Evolutionary conservation across 1,284 basidiomycete genomes (phyloP).

Genomic region (Malassezia japonica): DNA sequence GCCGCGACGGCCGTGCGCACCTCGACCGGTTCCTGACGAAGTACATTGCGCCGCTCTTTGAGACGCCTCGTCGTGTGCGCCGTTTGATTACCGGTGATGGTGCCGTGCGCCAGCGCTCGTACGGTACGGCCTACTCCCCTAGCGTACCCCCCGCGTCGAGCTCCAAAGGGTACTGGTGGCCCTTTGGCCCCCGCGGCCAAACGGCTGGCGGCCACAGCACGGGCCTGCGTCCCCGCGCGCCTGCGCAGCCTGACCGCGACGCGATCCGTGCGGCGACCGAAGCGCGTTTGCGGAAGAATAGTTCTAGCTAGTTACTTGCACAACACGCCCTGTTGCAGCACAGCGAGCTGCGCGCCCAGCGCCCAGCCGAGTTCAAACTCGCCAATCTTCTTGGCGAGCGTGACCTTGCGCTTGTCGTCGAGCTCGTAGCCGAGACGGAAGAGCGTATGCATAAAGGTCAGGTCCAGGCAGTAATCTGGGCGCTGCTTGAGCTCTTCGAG

Average conservation of each 20-base stretch:
- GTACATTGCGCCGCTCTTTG: slow-evolving; percentile 1
- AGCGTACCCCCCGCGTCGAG: background rate
- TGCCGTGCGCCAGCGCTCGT: background rate
- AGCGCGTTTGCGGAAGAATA: slow-evolving; percentile 3
- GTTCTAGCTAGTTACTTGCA: slow-evolving; percentile 22
- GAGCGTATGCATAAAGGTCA: slow-evolving; percentile 87
- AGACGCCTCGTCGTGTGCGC: background rate
- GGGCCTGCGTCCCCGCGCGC: background rate
- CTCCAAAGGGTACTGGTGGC: too few relatives aligned
- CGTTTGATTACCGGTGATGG: background rate
- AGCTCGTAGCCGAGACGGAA: slow-evolving; percentile 57
- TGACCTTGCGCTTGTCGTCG: slow-evolving; percentile 56
- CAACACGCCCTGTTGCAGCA: slow-evolving; percentile 30
- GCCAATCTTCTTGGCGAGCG: slow-evolving; percentile 63
- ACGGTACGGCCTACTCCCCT: background rate
- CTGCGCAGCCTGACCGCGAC: background rate
- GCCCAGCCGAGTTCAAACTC: slow-evolving; percentile 94
- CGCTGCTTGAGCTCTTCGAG: slow-evolving; percentile 69
- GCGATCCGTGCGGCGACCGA: slow-evolving; percentile 13
- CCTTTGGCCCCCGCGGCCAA: background rate
- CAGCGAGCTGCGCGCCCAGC: slow-evolving; percentile 58
- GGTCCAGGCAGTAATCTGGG: slow-evolving; percentile 87
- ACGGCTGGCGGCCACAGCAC: background rate
- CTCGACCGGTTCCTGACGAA: slow-evolving; percentile 1
- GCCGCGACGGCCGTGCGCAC: background rate